Evolutionary conservation across 768 basidiomycete species (phyloP).

Genomic region (Wakefieldia striispora): DNA sequence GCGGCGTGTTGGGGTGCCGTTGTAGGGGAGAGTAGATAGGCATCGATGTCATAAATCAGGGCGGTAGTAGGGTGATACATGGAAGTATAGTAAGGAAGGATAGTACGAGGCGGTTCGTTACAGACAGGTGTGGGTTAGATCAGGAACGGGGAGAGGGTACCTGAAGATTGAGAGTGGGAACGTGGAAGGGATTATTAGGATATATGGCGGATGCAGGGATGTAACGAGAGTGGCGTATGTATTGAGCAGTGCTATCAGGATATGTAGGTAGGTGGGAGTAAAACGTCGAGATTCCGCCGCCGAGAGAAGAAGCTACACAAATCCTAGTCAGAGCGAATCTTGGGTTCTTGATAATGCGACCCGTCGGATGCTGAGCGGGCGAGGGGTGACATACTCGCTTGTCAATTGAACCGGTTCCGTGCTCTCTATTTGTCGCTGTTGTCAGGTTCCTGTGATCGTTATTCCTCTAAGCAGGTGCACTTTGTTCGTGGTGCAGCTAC

Average conservation of each 20-base stretch:
- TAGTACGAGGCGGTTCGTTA: no score
- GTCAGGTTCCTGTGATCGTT: slow-evolving; percentile 27
- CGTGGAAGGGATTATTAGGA: no score
- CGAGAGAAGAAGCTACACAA: no score
- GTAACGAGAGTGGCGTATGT: no score
- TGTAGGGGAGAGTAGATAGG: background rate
- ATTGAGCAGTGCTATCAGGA: no score
- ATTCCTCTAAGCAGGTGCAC: background rate
- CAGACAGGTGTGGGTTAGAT: slow-evolving; percentile 2
- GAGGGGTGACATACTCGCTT: background rate
- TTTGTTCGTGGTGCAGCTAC: background rate
- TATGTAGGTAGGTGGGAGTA: no score
- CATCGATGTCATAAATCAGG: slow-evolving; percentile 6
- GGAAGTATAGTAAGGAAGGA: no score
- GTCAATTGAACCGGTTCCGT: slow-evolving; percentile 27
- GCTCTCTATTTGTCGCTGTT: slow-evolving; percentile 15
- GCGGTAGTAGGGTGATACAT: background rate
- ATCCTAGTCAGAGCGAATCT: slow-evolving; percentile 4
- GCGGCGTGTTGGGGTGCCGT: slow-evolving; percentile 40
- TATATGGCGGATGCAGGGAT: background rate
- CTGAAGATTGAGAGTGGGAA: no score
- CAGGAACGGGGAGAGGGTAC: slow-evolving; percentile 13
- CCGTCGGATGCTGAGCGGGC: slow-evolving; percentile 1
- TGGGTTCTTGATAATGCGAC: background rate
- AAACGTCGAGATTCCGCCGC: no score